These are phyloP conservation scores for Saccharomycopsis javanensis DNA, from an alignment of 805 yeast genomes.

Conservation along the genomic window DNA sequence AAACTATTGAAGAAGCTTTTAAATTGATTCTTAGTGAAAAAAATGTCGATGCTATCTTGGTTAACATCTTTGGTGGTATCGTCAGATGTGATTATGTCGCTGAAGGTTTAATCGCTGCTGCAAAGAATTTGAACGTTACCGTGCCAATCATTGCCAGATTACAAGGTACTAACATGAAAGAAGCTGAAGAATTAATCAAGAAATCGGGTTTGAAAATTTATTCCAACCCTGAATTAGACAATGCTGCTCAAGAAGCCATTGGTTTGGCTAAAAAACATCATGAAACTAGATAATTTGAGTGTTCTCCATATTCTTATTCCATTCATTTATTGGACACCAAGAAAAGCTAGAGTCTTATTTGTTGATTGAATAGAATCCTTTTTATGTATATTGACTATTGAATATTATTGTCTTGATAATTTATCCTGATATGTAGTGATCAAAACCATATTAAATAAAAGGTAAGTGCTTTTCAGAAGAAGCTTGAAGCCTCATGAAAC, in stretches of 20 bases:
- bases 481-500: too few species aligned
- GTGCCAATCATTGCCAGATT: conserved; percentile 97
- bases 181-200: conserved; percentile 77
- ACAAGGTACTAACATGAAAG: conserved; percentile 93
- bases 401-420: neutral
- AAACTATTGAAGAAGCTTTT: conserved; percentile 95
- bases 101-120: conserved; percentile 90
- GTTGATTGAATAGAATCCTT: neutral
- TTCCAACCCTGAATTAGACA: conserved; percentile 86
- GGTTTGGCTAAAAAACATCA: conserved; percentile 38
- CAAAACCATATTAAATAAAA: too few species aligned
- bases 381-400: neutral
- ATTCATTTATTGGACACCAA: neutral
- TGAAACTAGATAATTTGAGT: neutral
- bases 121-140: conserved; percentile 80
- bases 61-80: conserved; percentile 98
- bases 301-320: neutral
- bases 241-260: conserved; percentile 94
- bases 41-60: conserved; percentile 89
- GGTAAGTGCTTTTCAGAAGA: too few species aligned
- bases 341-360: neutral
- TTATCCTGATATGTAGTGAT: too few species aligned
- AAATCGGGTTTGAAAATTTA: conserved; percentile 89
- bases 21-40: conserved; percentile 82
- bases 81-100: conserved; percentile 99